Base-by-base conservation (phyloP, 768 basidiomycete species). In the Lentinus tigrinus region DNA sequence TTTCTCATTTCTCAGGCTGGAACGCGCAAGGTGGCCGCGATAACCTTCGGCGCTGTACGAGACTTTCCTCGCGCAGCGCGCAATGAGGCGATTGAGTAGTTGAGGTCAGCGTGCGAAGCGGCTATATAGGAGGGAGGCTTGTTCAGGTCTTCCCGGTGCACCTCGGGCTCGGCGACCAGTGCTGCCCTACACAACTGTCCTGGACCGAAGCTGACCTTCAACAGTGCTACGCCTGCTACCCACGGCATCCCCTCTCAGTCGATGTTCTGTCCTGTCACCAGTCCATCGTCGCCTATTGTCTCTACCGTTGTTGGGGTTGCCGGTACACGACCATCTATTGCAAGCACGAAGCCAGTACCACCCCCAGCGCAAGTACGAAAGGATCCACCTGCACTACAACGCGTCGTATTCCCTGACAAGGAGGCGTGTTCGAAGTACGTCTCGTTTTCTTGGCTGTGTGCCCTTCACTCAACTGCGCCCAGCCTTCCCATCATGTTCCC, bases 401-500 rank as follows among this genome's bases (percentile, higher is more conserved):
- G 78, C 34, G 83, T 91, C n/a, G 81, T 89, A 16, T 79, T 77
- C 71, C 90, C 89, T 24, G 77, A 87, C 2, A 88, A 84, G 69
- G 90, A 90, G 56, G 81, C 86, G 3, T 92, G 90, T 65, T 83
- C 82, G 73, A 89, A 88, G 90, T 91, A 58, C 43, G 85, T 78
- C 47, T 19, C 23, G 24, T 54, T 46, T 52, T 26, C 46, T 39
- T 42, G 19, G 39, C 26, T 9, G 14, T 14, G 31, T 59, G 26
- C 23, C 23, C 31, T 57, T 37, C 17, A 10, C 49, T 60, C 37
- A 49, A 54, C 34, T 21, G 37, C 51, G 23, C 36, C 17, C 64
- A 93, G 92, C 66, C 81, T 94, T 55, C 81, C 90, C 24, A 89
- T 96, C 56, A 78, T 92, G 69, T 85, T 93, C 42, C 90, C 92